These are phyloP conservation scores for Fusarium citri DNA, from an alignment of 2,329 filamentous ascomycete genomes.

Conservation along the genomic window DNA sequence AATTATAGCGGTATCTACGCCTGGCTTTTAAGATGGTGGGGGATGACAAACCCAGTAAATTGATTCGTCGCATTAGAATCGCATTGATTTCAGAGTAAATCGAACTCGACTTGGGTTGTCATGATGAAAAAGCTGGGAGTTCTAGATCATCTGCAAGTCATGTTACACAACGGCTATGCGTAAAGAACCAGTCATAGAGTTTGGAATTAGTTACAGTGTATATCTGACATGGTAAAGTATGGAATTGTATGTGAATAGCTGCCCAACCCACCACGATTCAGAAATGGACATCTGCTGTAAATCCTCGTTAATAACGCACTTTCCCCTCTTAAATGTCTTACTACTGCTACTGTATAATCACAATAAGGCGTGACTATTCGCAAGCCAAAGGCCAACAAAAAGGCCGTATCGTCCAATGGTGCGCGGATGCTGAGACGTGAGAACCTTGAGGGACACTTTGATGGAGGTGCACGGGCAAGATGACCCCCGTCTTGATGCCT, in stretches of 20 bases:
- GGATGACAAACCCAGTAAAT: slow-evolving; percentile 37
- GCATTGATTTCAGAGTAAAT: neutral
- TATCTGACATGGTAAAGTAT: neutral
- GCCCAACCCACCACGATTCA: slow-evolving; percentile 1
- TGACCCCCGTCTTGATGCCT: slow-evolving; percentile 23
- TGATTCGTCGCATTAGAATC: slow-evolving; percentile 37
- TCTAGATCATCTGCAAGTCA: neutral
- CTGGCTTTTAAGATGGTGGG: neutral
- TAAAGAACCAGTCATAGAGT: neutral
- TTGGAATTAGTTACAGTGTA: neutral
- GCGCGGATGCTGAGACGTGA: slow-evolving; percentile 31
- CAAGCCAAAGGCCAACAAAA: slow-evolving; percentile 33
- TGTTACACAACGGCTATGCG: neutral
- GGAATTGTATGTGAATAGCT: neutral
- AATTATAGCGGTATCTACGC: neutral
- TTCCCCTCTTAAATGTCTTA: slow-evolving; percentile 5
- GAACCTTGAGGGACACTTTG: slow-evolving; percentile 46
- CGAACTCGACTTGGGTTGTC: neutral
- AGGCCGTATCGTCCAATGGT: slow-evolving; percentile 36
- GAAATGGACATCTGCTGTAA: slow-evolving; percentile 3
- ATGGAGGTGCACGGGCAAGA: slow-evolving; percentile 27
- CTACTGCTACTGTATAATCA: slow-evolving; percentile 4
- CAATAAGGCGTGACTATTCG: slow-evolving; percentile 22
- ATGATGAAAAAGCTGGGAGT: neutral
- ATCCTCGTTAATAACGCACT: slow-evolving; percentile 6